Evolutionary conservation across 2,329 filamentous ascomycete genomes (phyloP).

Genomic region (Achaetomium macrosporum): DNA sequence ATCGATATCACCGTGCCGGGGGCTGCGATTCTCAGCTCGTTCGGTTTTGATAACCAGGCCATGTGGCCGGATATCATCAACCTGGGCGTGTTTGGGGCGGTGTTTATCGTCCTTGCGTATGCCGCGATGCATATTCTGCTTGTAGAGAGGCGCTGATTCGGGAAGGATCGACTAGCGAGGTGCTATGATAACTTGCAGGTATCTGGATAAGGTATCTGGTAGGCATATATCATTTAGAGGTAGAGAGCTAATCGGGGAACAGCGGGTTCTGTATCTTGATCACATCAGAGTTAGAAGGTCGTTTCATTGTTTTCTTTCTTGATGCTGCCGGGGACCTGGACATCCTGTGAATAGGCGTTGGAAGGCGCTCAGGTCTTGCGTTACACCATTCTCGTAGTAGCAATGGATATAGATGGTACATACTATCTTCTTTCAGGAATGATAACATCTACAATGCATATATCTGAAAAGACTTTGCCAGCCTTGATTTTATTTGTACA

Average conservation of each 20-base stretch:
- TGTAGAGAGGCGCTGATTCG: slow-evolving; percentile 71
- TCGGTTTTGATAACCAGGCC: slow-evolving; percentile 85
- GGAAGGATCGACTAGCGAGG: too few species aligned
- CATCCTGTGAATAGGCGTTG: neutral
- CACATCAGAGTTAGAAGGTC: neutral
- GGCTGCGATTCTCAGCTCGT: slow-evolving; percentile 86
- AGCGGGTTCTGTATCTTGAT: neutral
- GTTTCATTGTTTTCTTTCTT: neutral
- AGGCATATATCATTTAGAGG: neutral
- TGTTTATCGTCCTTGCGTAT: slow-evolving; percentile 85
- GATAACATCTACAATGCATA: slow-evolving; percentile 10
- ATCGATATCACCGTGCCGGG: slow-evolving; percentile 95
- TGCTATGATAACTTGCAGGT: neutral
- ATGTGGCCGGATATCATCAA: slow-evolving; percentile 81
- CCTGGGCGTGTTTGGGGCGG: slow-evolving; percentile 71
- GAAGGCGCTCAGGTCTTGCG: neutral
- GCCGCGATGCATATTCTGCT: slow-evolving; percentile 87
- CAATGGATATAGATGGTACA: neutral
- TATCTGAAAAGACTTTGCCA: slow-evolving; percentile 2
- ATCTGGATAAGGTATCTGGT: neutral
- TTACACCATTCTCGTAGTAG: neutral
- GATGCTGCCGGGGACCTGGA: neutral
- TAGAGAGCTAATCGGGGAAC: neutral
- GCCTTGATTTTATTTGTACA: slow-evolving; percentile 21
- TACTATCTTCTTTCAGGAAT: neutral